Evolutionary conservation across 2,329 filamentous ascomycete species (phyloP).

Genomic region (Ambrosiella beaveri): DNA sequence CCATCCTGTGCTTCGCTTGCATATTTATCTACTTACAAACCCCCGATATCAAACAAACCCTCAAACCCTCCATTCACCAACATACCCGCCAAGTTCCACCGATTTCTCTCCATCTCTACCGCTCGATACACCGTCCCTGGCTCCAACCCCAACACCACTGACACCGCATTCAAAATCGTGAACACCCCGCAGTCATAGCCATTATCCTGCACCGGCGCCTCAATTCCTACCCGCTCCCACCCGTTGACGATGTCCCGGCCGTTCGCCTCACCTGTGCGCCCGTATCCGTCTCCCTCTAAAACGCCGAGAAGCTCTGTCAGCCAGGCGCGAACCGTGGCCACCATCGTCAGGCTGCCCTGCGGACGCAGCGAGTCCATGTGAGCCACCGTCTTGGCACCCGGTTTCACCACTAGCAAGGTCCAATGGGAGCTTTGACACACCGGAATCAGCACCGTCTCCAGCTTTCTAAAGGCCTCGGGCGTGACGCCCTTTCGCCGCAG

Average conservation of each 20-base stretch:
- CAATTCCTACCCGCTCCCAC: slow-evolving; percentile 38
- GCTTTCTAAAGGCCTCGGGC: slow-evolving; percentile 43
- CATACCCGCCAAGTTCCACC: slow-evolving; percentile 44
- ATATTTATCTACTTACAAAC: slow-evolving; percentile 18
- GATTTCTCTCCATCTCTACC: slow-evolving; percentile 39
- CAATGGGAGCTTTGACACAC: slow-evolving; percentile 50
- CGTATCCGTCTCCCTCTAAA: not conserved
- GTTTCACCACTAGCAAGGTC: slow-evolving; percentile 53
- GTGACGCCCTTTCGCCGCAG: slow-evolving; percentile 39
- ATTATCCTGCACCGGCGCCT: slow-evolving; percentile 44
- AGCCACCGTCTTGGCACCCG: slow-evolving; percentile 40
- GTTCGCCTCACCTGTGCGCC: not conserved
- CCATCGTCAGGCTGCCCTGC: slow-evolving; percentile 24
- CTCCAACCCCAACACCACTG: slow-evolving; percentile 35
- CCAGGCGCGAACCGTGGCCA: slow-evolving; percentile 32
- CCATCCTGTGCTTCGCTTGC: not conserved
- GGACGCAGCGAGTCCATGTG: slow-evolving; percentile 51
- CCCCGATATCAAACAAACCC: slow-evolving; percentile 36
- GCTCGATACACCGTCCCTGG: slow-evolving; percentile 32
- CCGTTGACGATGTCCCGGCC: slow-evolving; percentile 36
- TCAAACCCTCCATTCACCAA: slow-evolving; percentile 50
- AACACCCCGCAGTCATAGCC: slow-evolving; percentile 63
- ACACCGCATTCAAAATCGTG: slow-evolving; percentile 55
- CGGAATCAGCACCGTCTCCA: slow-evolving; percentile 52
- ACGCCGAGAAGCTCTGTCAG: slow-evolving; percentile 36